Conservation (phyloP, 129 eudicot species). For the Erigeron canadensis region DNA sequence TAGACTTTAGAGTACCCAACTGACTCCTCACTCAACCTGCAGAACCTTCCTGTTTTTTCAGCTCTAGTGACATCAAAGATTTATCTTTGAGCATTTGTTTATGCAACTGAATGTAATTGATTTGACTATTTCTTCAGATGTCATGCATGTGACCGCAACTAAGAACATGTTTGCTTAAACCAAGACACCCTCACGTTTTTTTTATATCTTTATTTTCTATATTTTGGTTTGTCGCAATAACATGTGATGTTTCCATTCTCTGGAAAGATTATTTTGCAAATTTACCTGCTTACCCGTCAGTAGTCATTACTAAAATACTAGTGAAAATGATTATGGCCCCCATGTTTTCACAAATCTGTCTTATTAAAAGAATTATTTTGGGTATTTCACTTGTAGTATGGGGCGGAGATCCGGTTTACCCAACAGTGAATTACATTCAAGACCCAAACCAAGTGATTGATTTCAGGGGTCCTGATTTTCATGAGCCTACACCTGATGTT, state of each 20-base stretch:
- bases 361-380: not conserved
- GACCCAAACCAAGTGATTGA: slow-evolving; percentile 90
- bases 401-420: slow-evolving; percentile 99
- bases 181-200: not conserved
- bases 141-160: not conserved
- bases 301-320: not conserved
- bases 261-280: not conserved
- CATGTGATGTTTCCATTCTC: not conserved
- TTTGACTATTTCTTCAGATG: slow-evolving; percentile 4
- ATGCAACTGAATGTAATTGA: slow-evolving; percentile 16
- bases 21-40: not conserved
- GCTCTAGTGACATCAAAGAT: not conserved
- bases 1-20: too few relatives aligned
- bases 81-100: not conserved
- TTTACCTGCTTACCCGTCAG: slow-evolving; percentile 1
- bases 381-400: slow-evolving; percentile 60
- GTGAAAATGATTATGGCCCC: not conserved
- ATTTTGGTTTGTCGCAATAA: too few relatives aligned
- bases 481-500: slow-evolving; percentile 93
- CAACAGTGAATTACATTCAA: slow-evolving; percentile 91
- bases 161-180: slow-evolving; percentile 2
- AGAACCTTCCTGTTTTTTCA: not conserved
- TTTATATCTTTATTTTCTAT: not conserved
- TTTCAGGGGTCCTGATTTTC: slow-evolving; percentile 94
- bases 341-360: slow-evolving; percentile 1